These are phyloP conservation scores for Erucastrum elatum DNA, from an alignment of 345 rosid species.

Conservation along the genomic window DNA sequence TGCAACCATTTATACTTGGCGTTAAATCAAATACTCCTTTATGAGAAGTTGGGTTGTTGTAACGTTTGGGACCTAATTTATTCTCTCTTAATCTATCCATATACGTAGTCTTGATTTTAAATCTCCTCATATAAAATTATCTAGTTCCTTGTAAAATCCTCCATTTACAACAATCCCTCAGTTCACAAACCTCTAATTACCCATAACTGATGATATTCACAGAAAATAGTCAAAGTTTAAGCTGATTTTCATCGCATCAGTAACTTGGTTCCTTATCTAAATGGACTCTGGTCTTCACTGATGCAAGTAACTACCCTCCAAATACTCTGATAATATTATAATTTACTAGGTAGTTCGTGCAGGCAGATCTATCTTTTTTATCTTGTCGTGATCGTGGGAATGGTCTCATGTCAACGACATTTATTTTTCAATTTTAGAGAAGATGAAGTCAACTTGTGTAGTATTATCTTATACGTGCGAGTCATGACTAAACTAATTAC, in stretches of 20 bases:
- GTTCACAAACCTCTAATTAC: neutral
- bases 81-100: neutral
- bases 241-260: neutral
- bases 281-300: conserved; percentile 1
- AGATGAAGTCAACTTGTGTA: conserved; percentile 29
- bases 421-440: neutral
- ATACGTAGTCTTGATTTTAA: neutral
- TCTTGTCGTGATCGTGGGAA: conserved; percentile 24
- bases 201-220: neutral
- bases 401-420: conserved; percentile 29
- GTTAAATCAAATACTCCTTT: neutral
- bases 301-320: neutral
- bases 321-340: neutral
- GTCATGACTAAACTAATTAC: conserved; percentile 32
- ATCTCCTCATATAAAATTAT: neutral
- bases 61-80: neutral
- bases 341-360: conserved; percentile 28
- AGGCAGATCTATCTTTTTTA: conserved; percentile 32
- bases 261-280: neutral
- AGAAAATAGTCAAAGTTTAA: neutral
- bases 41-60: neutral
- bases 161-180: neutral
- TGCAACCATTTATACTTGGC: neutral
- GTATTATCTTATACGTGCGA: conserved; percentile 38
- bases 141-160: neutral